Evolutionary conservation across 2,329 filamentous ascomycete species (phyloP), one percentile per base, ranked within the genome.

Genomic region (Neurospora sp.): DNA sequence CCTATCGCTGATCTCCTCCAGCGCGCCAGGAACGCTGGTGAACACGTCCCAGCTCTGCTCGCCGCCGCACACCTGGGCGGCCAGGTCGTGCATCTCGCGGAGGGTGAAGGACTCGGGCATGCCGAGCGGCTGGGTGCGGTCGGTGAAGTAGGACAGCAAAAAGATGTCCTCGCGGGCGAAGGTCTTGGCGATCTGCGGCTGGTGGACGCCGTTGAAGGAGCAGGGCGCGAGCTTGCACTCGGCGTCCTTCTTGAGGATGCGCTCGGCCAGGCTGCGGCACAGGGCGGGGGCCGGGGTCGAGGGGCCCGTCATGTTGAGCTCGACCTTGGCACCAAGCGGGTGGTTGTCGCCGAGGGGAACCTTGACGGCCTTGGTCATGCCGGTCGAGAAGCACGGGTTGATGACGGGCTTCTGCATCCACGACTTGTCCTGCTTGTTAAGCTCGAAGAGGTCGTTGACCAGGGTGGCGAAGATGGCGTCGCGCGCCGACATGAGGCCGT

Each of bases 51-150:
- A 99, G 40, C 86, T 84, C 19, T 84, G 78, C 78, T 91, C 87
- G 39, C 94, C 94, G 71, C 88, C 87, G 80, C 96, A 99, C 11
- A 99, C 96, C 52, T 90, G 91, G 73, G 89, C 85, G 0, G 96
- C 89, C 19, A 98, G 87, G 72, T 96, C 92, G 77, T 94, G 91
- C 77, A 99, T 86, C 83, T 99, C 96, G 67, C 90, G 88, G 40
- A 99, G 84, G 0, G 94, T 97, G 81, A 98, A 99, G 6, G 92
- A 94, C 75, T 97, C 93, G n/a, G 96, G 96, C 93, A 99, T 98
- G 74, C 96, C 96, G 11, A 99, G 88, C 4, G 93, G 93, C 79
- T 92, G 88, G 33, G 92, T 96, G 77, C 96, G 94, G 84, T 99
- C 96, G 82, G 91, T 97, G 83, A 99, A 99, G 86, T 97, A 99